Percentiles rank a stretch among this genome's conserved stretches.
phyloP scores from a whole-genome alignment of 805 yeast species.

The Suhomyces xylopsoci region DNA sequence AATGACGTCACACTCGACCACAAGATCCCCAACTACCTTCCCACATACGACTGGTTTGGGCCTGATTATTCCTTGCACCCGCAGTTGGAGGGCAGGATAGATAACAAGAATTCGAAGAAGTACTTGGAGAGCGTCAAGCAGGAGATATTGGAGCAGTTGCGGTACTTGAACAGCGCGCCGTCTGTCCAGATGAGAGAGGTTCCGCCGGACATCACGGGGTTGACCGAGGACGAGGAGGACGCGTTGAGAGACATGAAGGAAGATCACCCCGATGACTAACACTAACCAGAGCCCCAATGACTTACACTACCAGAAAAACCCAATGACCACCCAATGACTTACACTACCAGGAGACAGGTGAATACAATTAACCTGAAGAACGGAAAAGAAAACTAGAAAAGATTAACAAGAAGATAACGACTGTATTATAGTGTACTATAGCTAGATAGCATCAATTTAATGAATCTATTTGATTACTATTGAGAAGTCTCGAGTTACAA shows the following conservation, averaged over 20 bases:
- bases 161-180: constrained; percentile 87
- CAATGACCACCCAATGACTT: no score
- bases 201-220: constrained; percentile 62
- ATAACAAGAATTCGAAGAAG: constrained; percentile 80
- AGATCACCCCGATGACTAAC: no score
- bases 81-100: constrained; percentile 51
- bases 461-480: no score
- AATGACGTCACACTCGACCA: constrained; percentile 54
- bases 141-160: constrained; percentile 73
- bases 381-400: no score
- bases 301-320: no score
- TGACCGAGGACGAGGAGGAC: constrained; percentile 43
- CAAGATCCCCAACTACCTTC: constrained; percentile 60
- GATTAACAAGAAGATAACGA: constrained; percentile 16
- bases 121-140: constrained; percentile 77
- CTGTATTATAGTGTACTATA: not conserved
- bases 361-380: no score
- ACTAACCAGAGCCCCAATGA: no score
- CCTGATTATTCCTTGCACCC: constrained; percentile 93
- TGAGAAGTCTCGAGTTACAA: no score
- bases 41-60: constrained; percentile 78
- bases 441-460: no score
- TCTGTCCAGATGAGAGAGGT: constrained; percentile 88
- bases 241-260: constrained; percentile 27
- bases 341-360: no score